Conservation (phyloP, 805 yeast genomes). For the Hagleromyces aurorensis region DNA sequence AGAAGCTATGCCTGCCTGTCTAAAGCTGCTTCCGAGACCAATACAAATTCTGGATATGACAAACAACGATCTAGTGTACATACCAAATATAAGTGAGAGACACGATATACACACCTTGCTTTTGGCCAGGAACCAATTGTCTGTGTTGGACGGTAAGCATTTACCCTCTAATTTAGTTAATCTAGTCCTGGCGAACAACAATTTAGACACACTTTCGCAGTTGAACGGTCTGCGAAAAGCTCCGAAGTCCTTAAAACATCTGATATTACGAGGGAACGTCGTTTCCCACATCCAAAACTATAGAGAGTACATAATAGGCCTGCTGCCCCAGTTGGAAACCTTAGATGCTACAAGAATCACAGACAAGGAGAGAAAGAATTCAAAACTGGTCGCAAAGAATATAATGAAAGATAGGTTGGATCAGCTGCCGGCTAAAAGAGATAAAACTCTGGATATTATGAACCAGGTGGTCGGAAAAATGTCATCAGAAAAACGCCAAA, state of each 20-base stretch:
- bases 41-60: conserved; percentile 63
- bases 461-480: conserved; percentile 37
- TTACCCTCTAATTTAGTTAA: conserved; percentile 34
- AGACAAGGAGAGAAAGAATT: conserved; percentile 41
- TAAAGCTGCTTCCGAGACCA: conserved; percentile 37
- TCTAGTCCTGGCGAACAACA: conserved; percentile 44
- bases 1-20: conserved; percentile 35
- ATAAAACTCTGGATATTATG: conserved; percentile 31
- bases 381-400: conserved; percentile 23
- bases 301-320: conserved; percentile 50
- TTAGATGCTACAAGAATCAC: conserved; percentile 64
- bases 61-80: conserved; percentile 55
- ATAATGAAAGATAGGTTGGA: conserved; percentile 27
- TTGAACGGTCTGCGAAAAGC: conserved; percentile 36
- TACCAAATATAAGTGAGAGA: conserved; percentile 43
- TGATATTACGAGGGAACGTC: conserved; percentile 54
- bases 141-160: conserved; percentile 32
- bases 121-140: conserved; percentile 55
- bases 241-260: conserved; percentile 37
- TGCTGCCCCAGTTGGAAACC: conserved; percentile 52
- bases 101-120: conserved; percentile 43
- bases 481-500: conserved; percentile 44
- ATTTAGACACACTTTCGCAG: conserved; percentile 42
- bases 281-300: conserved; percentile 45
- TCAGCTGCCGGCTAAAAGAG: conserved; percentile 10